Conservation (phyloP, 2,329 filamentous ascomycete species). For the Alternaria burnsii region DNA sequence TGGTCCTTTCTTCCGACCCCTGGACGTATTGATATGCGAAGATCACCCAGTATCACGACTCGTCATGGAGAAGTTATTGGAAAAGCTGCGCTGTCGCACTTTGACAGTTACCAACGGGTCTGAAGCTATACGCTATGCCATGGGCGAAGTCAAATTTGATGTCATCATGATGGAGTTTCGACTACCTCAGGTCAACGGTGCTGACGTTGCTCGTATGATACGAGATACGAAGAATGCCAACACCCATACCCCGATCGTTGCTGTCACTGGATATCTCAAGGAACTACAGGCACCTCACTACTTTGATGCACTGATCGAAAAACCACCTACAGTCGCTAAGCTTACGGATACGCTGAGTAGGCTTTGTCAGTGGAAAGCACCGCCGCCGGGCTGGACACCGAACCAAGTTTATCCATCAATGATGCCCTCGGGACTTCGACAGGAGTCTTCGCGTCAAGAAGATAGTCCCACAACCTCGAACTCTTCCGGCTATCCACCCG, state of each 20-base stretch:
- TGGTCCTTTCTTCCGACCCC: slow-evolving; percentile 83
- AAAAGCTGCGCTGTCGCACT: slow-evolving; percentile 93
- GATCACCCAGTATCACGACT: slow-evolving; percentile 96
- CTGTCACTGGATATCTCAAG: slow-evolving; percentile 97
- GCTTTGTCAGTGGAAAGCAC: slow-evolving; percentile 92
- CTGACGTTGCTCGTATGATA: slow-evolving; percentile 97
- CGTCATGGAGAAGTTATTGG: slow-evolving; percentile 98
- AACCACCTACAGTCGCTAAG: slow-evolving; percentile 92
- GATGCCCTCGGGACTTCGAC: slow-evolving; percentile 69
- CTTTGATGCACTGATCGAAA: slow-evolving; percentile 95
- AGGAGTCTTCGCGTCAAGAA: slow-evolving; percentile 69
- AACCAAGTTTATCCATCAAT: slow-evolving; percentile 52
- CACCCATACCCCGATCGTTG: slow-evolving; percentile 91
- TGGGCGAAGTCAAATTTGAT: slow-evolving; percentile 98
- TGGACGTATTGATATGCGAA: slow-evolving; percentile 96
- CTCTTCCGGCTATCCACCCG: slow-evolving; percentile 75
- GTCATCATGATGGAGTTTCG: slow-evolving; percentile 99
- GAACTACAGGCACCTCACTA: slow-evolving; percentile 94
- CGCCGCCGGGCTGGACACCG: slow-evolving; percentile 66
- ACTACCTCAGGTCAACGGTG: slow-evolving; percentile 91
- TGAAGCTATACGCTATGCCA: slow-evolving; percentile 90
- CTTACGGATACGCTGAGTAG: slow-evolving; percentile 86
- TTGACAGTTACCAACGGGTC: slow-evolving; percentile 90
- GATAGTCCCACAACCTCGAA: slow-evolving; percentile 86
- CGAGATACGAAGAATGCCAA: slow-evolving; percentile 96